These are phyloP conservation scores for Candida buenavistaensis DNA, from an alignment of 1,139 yeast species.

Conservation along the genomic window DNA sequence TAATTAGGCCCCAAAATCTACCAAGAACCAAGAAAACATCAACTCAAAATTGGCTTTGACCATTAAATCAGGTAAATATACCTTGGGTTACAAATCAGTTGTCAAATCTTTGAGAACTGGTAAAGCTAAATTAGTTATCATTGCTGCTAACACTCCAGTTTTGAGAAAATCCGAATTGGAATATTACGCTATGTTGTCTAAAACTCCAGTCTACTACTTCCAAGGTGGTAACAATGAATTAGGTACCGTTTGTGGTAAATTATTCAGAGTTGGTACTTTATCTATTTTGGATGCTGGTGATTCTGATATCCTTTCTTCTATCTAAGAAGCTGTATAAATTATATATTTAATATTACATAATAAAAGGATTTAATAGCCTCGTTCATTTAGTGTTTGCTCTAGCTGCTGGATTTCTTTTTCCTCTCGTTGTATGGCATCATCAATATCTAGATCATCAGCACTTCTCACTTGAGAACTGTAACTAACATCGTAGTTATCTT, in stretches of 20 bases:
- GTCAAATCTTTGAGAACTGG: slow-evolving; percentile 98
- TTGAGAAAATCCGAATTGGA: slow-evolving; percentile 99
- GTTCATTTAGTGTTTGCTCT: slow-evolving; percentile 27
- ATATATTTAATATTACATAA: slow-evolving; percentile 5
- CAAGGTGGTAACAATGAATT: slow-evolving; percentile 99
- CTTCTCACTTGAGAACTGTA: slow-evolving; percentile 18
- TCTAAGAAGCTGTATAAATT: slow-evolving; percentile 18
- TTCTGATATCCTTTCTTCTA: slow-evolving; percentile 88
- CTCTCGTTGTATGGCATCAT: slow-evolving; percentile 32
- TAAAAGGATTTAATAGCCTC: slow-evolving; percentile 14
- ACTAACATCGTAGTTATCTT: slow-evolving; percentile 25
- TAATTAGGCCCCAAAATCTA: slow-evolving; percentile 88
- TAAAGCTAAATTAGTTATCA: slow-evolving; percentile 97
- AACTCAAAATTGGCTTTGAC: slow-evolving; percentile 98
- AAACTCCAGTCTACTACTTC: slow-evolving; percentile 98
- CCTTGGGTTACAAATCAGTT: slow-evolving; percentile 99
- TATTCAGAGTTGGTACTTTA: slow-evolving; percentile 99
- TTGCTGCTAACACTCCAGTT: slow-evolving; percentile 99
- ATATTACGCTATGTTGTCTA: slow-evolving; percentile 99
- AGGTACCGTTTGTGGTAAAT: slow-evolving; percentile 99
- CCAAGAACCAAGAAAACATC: slow-evolving; percentile 86
- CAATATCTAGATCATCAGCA: slow-evolving; percentile 25
- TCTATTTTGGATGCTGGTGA: slow-evolving; percentile 99
- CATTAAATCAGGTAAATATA: slow-evolving; percentile 99
- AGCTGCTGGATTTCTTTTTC: slow-evolving; percentile 34